Evolutionary conservation across 345 rosid genomes (phyloP).

Genomic region (Gossypium arboreum): DNA sequence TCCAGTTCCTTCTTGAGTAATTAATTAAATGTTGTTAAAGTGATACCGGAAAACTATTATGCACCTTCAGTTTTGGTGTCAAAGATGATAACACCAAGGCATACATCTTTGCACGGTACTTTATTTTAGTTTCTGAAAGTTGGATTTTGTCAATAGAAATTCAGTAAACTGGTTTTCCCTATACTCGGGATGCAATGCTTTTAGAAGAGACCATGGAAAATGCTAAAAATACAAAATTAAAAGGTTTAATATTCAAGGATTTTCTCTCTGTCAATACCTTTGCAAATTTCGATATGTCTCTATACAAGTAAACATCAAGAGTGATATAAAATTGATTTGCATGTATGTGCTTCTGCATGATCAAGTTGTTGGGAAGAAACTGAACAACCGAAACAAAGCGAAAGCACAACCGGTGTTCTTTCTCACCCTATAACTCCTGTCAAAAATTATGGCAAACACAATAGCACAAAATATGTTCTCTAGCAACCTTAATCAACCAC

Average conservation of each 20-base stretch:
- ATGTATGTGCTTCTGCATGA: neutral
- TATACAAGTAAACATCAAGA: neutral
- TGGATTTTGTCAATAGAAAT: neutral
- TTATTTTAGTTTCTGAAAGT: constrained; percentile 9
- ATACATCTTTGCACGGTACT: constrained; percentile 9
- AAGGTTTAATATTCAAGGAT: neutral
- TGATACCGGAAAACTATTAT: constrained; percentile 78
- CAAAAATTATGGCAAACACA: too few relatives aligned
- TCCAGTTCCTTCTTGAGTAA: constrained; percentile 32
- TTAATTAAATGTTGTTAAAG: constrained; percentile 48
- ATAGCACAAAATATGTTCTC: too few relatives aligned
- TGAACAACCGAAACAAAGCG: too few relatives aligned
- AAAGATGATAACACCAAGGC: constrained; percentile 38
- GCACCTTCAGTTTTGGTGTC: constrained; percentile 93
- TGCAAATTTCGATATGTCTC: neutral
- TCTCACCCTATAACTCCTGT: too few relatives aligned
- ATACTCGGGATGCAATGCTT: neutral
- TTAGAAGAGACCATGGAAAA: neutral
- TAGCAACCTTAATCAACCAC: too few relatives aligned
- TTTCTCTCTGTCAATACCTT: neutral
- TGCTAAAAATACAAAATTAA: neutral
- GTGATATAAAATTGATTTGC: neutral
- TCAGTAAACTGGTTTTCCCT: neutral
- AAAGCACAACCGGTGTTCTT: too few relatives aligned
- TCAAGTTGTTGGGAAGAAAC: neutral